Evolutionary conservation across 768 basidiomycete genomes (phyloP).

Genomic region (Gloeostereum incarnatum): DNA sequence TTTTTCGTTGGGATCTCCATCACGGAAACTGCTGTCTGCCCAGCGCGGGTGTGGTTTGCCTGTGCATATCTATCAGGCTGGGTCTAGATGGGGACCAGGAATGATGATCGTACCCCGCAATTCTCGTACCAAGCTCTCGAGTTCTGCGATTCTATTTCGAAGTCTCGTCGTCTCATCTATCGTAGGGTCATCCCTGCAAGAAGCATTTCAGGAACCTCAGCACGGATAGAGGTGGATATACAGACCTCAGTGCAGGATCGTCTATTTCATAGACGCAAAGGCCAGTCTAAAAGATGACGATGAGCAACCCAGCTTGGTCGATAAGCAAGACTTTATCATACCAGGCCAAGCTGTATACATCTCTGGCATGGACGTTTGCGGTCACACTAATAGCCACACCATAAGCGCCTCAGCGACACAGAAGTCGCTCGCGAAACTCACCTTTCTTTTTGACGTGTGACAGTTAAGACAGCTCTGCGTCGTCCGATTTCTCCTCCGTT

Average conservation of each 20-base stretch:
- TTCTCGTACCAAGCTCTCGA: slow-evolving; percentile 87
- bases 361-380: slow-evolving; percentile 85
- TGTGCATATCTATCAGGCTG: slow-evolving; percentile 16
- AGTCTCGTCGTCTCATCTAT: slow-evolving; percentile 83
- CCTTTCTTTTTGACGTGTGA: slow-evolving; percentile 92
- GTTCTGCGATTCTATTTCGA: slow-evolving; percentile 82
- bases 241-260: slow-evolving; percentile 72
- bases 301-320: slow-evolving; percentile 5
- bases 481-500: slow-evolving; percentile 83
- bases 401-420: slow-evolving; percentile 6
- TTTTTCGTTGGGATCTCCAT: slow-evolving; percentile 75
- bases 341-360: slow-evolving; percentile 84
- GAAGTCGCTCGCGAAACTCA: slow-evolving; percentile 19
- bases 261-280: slow-evolving; percentile 95
- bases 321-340: slow-evolving; percentile 20
- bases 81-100: slow-evolving; percentile 8
- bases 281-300: slow-evolving; percentile 51
- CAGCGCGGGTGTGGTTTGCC: slow-evolving; percentile 85
- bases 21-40: slow-evolving; percentile 72
- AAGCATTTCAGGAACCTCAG: slow-evolving; percentile 4
- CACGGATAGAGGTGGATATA: slow-evolving; percentile 2
- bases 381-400: slow-evolving; percentile 54
- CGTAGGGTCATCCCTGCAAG: slow-evolving; percentile 69
- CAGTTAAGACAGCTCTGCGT: slow-evolving; percentile 86
- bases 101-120: slow-evolving; percentile 57